phyloP scores from a whole-genome alignment of 2,329 filamentous ascomycete species.

The Rasamsonia emersonii region DNA sequence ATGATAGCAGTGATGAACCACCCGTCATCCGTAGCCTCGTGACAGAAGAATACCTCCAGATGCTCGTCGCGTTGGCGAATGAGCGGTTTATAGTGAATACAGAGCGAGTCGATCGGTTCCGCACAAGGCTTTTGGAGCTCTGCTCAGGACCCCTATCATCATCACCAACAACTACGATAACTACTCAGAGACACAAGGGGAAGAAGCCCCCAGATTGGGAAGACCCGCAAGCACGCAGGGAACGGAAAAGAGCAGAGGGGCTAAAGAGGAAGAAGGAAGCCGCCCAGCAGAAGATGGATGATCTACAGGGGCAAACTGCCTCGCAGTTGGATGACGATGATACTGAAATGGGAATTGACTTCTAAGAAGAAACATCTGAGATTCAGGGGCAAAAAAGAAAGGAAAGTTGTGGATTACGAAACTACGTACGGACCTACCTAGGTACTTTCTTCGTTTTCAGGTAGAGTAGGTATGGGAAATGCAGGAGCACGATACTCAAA shows the following conservation, averaged over 20 bases:
- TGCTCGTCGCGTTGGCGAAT: slow-evolving; percentile 62
- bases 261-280: slow-evolving; percentile 24
- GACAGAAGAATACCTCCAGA: slow-evolving; percentile 56
- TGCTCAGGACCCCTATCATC: slow-evolving; percentile 8
- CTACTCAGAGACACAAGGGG: too few species aligned
- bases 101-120: slow-evolving; percentile 33
- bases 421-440: too few species aligned
- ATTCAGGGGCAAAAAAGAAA: too few species aligned
- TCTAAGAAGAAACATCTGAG: too few species aligned
- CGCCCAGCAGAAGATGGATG: slow-evolving; percentile 4
- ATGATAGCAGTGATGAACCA: slow-evolving; percentile 27
- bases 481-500: too few species aligned
- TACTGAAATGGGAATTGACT: slow-evolving; percentile 4
- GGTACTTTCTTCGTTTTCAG: too few species aligned
- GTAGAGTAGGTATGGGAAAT: too few species aligned
- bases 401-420: too few species aligned
- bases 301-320: too few species aligned
- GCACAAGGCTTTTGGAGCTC: slow-evolving; percentile 18
- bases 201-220: slow-evolving; percentile 26
- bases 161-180: background rate
- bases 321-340: slow-evolving; percentile 9
- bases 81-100: slow-evolving; percentile 41
- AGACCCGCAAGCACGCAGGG: slow-evolving; percentile 26
- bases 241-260: slow-evolving; percentile 35
- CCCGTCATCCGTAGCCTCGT: slow-evolving; percentile 49